These are phyloP conservation scores for Sporothrix euskadiensis DNA, from an alignment of 2,329 filamentous ascomycete species.

Conservation along the genomic window DNA sequence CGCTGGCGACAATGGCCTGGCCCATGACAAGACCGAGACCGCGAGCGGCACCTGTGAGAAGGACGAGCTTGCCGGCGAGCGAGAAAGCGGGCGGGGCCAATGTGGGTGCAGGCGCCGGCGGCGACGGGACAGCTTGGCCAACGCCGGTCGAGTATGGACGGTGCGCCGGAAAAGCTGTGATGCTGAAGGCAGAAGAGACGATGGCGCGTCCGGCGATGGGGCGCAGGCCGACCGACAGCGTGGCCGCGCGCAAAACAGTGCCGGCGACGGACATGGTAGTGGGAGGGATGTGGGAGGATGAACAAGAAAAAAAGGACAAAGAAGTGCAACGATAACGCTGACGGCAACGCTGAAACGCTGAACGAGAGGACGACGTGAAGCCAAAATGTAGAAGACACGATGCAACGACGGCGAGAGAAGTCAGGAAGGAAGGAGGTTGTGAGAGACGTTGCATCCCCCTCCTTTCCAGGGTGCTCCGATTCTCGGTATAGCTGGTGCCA, in stretches of 20 bases:
- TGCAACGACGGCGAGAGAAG: too few relatives aligned
- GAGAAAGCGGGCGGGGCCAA: slow-evolving; percentile 70
- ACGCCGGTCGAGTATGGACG: not conserved
- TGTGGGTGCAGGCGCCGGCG: slow-evolving; percentile 58
- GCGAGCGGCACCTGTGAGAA: slow-evolving; percentile 88
- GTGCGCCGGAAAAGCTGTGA: not conserved
- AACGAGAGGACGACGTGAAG: not conserved
- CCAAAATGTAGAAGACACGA: not conserved
- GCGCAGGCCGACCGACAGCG: not conserved
- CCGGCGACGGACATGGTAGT: not conserved
- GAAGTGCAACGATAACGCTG: not conserved
- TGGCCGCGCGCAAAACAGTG: not conserved
- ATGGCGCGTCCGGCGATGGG: not conserved
- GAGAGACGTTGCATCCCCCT: not conserved
- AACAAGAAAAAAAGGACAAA: not conserved
- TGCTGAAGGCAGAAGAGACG: not conserved
- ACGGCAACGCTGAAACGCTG: not conserved
- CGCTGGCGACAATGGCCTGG: slow-evolving; percentile 84
- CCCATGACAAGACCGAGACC: slow-evolving; percentile 91
- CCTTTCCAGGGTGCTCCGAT: not conserved
- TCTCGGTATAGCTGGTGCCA: slow-evolving; percentile 1
- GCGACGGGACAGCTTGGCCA: slow-evolving; percentile 36
- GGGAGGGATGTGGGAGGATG: not conserved
- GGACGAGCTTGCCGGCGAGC: slow-evolving; percentile 75
- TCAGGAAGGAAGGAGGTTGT: not conserved